A percentile compares a stretch with the other conserved stretches of the same genome.
phyloP scores from a whole-genome alignment of 306 rosid genomes.

The Cucurbita ficifolia region DNA sequence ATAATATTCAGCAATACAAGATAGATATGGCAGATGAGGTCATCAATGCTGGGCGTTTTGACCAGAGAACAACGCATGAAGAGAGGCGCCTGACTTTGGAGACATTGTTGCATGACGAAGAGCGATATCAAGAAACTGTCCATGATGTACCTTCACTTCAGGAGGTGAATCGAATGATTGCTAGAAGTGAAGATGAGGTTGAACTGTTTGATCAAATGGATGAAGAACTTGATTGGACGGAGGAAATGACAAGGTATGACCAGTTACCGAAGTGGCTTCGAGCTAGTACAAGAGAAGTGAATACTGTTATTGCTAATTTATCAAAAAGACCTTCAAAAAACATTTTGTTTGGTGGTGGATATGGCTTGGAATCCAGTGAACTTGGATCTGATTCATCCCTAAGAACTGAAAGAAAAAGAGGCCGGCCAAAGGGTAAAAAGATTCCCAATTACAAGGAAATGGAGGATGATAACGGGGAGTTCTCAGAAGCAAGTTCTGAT shows the following conservation, averaged over 20 bases:
- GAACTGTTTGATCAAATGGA: slow-evolving; percentile 94
- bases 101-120: slow-evolving; percentile 91
- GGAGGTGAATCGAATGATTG: slow-evolving; percentile 97
- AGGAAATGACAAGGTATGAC: slow-evolving; percentile 70
- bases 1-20: slow-evolving; percentile 87
- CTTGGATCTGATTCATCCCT: slow-evolving; percentile 56
- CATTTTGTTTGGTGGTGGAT: slow-evolving; percentile 35
- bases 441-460: slow-evolving; percentile 66
- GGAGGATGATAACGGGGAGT: slow-evolving; percentile 74
- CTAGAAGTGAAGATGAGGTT: slow-evolving; percentile 78
- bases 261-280: slow-evolving; percentile 92
- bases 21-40: slow-evolving; percentile 99
- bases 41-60: slow-evolving; percentile 98
- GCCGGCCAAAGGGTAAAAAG: slow-evolving; percentile 66
- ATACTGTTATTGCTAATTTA: slow-evolving; percentile 52
- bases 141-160: slow-evolving; percentile 91
- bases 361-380: slow-evolving; percentile 50
- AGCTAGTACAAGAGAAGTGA: slow-evolving; percentile 62
- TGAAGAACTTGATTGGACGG: slow-evolving; percentile 85
- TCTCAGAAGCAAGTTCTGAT: slow-evolving; percentile 76
- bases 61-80: slow-evolving; percentile 95
- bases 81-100: slow-evolving; percentile 90
- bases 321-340: slow-evolving; percentile 70
- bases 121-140: slow-evolving; percentile 86
- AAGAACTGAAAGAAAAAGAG: slow-evolving; percentile 62